phyloP scores from a whole-genome alignment of 2,329 filamentous ascomycete species.

The Cladophialophora exuberans region DNA sequence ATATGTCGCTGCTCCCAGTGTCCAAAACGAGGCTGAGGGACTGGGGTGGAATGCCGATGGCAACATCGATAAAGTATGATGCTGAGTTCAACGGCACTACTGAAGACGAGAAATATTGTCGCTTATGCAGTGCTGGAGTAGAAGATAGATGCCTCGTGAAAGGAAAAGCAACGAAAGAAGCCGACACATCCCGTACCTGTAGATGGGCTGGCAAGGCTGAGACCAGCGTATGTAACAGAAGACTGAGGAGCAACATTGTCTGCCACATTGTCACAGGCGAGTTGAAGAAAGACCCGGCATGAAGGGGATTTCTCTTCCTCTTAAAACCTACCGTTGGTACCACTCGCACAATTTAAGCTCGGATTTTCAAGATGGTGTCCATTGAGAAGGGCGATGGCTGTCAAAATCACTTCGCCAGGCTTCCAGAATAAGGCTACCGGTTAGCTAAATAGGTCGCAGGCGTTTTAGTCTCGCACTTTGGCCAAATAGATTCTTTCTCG shows the following conservation, averaged over 20 bases:
- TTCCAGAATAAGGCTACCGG: no score
- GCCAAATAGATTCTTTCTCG: no score
- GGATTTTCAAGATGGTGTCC: no score
- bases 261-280: neutral
- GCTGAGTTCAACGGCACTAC: neutral
- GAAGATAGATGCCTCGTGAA: neutral
- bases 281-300: neutral
- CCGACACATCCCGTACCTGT: neutral
- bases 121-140: neutral
- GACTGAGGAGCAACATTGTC: neutral
- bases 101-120: neutral
- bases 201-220: neutral
- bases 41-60: constrained; percentile 26
- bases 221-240: neutral
- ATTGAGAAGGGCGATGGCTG: no score
- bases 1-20: constrained; percentile 25
- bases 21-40: constrained; percentile 18
- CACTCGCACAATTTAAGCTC: no score
- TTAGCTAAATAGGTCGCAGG: no score
- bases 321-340: constrained; percentile 2
- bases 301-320: neutral
- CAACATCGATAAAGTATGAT: constrained; percentile 60
- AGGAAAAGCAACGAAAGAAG: neutral
- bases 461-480: no score
- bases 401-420: no score